A percentile compares a stretch with the other conserved stretches of the same genome.
phyloP scores from a whole-genome alignment of 1,284 basidiomycete genomes.

The Microbotryum lychnidis-dioicae region DNA sequence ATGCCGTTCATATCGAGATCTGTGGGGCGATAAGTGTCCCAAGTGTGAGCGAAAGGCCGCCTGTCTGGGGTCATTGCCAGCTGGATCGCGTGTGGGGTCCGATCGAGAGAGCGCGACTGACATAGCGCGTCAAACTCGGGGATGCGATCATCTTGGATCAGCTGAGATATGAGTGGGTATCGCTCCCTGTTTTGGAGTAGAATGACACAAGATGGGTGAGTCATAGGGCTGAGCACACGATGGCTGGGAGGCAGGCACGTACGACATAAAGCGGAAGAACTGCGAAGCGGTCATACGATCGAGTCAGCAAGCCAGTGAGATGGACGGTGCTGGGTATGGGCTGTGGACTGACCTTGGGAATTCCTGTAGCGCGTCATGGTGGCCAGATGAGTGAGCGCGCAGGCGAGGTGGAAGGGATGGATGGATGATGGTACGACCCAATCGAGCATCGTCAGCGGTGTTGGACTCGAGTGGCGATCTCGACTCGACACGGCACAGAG shows the following conservation, averaged over 20 bases:
- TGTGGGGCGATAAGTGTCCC: neutral
- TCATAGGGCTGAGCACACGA: neutral
- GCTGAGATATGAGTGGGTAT: slow-evolving; percentile 94
- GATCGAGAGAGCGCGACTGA: neutral
- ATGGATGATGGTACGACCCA: too few species aligned
- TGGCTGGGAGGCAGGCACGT: neutral
- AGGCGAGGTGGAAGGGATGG: too few species aligned
- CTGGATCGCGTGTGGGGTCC: neutral
- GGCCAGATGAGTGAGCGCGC: neutral
- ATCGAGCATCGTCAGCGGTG: too few species aligned
- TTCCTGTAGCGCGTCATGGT: slow-evolving; percentile 11
- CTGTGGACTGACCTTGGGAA: slow-evolving; percentile 22
- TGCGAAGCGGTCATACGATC: neutral
- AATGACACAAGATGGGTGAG: too few species aligned
- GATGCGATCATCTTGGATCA: slow-evolving; percentile 94
- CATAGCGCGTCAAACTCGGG: slow-evolving; percentile 56
- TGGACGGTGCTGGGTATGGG: neutral
- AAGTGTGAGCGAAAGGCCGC: neutral
- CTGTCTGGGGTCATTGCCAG: too few species aligned
- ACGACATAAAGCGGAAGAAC: slow-evolving; percentile 35
- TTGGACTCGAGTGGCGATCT: too few species aligned
- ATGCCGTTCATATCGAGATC: slow-evolving; percentile 96
- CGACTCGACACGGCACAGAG: too few species aligned
- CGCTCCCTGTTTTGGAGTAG: slow-evolving; percentile 58
- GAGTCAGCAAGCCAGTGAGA: neutral